These are phyloP conservation scores for Bolboschoenus planiculmis DNA, from an alignment of 176 grass and related monocot species.

Conservation along the genomic window DNA sequence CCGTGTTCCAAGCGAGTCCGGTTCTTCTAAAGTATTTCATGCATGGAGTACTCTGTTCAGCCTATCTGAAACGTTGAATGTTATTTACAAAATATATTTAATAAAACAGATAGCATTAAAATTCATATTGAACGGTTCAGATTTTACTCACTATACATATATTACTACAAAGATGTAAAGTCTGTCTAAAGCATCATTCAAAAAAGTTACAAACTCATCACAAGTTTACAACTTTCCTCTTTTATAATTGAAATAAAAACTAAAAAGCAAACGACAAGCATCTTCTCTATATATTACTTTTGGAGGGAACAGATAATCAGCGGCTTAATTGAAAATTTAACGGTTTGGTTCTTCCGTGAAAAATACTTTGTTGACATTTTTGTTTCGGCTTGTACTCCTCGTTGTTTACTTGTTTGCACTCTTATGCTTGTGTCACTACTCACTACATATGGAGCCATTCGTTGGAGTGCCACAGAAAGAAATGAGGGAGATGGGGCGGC, in stretches of 20 bases:
- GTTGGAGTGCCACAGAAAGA: neutral
- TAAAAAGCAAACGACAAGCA: neutral
- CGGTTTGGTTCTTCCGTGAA: neutral
- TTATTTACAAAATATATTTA: too few relatives aligned
- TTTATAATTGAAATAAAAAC: neutral
- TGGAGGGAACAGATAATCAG: conserved; percentile 9
- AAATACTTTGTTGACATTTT: neutral
- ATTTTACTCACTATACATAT: too few relatives aligned
- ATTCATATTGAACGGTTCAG: too few relatives aligned
- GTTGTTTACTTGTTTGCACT: too few relatives aligned
- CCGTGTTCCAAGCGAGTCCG: too few relatives aligned
- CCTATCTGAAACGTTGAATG: too few relatives aligned
- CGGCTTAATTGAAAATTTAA: neutral
- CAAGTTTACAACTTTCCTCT: conserved; percentile 11
- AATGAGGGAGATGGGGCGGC: neutral
- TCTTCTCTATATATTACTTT: conserved; percentile 7
- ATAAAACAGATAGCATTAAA: too few relatives aligned
- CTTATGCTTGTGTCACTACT: too few relatives aligned
- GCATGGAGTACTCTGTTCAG: too few relatives aligned
- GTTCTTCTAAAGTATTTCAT: too few relatives aligned
- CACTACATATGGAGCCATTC: neutral
- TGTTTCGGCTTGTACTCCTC: neutral
- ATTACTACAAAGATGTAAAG: too few relatives aligned
- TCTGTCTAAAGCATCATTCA: neutral
- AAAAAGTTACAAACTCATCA: neutral